A percentile compares a stretch with the other conserved stretches of the same genome.
Evolutionary conservation across 345 rosid species (phyloP).

Genomic region (Xanthoceras sorbifolium): DNA sequence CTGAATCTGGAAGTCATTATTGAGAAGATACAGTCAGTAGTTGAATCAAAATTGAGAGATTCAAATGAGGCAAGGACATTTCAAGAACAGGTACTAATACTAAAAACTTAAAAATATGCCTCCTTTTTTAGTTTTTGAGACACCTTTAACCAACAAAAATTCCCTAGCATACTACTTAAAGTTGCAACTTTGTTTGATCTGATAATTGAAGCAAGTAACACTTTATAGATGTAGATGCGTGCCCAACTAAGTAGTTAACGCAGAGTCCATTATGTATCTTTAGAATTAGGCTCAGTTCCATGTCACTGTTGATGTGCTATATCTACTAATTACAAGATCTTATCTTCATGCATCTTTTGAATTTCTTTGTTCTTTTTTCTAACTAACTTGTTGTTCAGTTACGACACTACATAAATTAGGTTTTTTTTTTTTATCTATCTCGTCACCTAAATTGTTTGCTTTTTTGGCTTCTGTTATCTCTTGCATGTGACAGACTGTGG

Average conservation of each 20-base stretch:
- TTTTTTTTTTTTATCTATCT: neutral
- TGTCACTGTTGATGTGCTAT: neutral
- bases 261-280: neutral
- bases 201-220: neutral
- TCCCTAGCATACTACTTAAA: neutral
- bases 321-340: neutral
- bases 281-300: neutral
- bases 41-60: constrained; percentile 71
- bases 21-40: constrained; percentile 74
- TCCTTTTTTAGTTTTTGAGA: neutral
- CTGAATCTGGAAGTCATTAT: constrained; percentile 84
- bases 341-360: neutral
- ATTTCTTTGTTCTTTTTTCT: neutral
- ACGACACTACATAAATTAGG: neutral
- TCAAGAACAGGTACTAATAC: constrained; percentile 89
- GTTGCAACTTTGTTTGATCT: neutral
- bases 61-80: constrained; percentile 73
- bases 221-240: neutral
- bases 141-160: neutral
- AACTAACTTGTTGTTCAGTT: neutral
- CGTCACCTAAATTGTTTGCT: constrained; percentile 3
- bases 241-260: neutral
- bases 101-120: neutral
- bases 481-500: constrained; percentile 53
- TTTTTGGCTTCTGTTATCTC: constrained; percentile 16